Evolutionary conservation across 371 early-diverging fungal species (phyloP), one percentile per base, ranked within the genome.

Genomic region (Thermomucor indicae-seudaticae): DNA sequence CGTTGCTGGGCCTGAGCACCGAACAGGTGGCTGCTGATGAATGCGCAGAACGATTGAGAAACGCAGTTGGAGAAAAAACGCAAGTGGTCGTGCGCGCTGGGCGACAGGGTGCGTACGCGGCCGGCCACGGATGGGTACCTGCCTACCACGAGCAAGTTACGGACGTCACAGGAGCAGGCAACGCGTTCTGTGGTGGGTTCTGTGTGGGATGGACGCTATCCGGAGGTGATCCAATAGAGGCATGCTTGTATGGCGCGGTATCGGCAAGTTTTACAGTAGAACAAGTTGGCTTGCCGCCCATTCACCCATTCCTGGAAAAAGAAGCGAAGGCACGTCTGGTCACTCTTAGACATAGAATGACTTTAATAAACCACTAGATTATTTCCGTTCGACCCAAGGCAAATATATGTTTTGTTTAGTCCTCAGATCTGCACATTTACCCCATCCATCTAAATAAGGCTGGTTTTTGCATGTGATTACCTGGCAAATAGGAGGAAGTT

Each of bases 91-190:
- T 77, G 24, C 52, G 78, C 10, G 60, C 67, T 0, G 66, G 74
- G 0, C 65, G 62, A 49, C 53, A 49, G 22, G 78, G 78, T 1
- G 57, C 70, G 4, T 43, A 62, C 17, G 57, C 52, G 24, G 14
- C 14, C 6, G 42, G 43, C 12, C 39, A 24, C 1, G 35, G 30
- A n/a, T 72, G 72, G 72, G 46, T 64, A 3, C 68, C 70, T 6
- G 70, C 68, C 4, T 72, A 71, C 8, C 39, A 51, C 22, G 53
- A 55, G 2, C 58, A 44, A 6, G 58, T 73, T 3, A 43, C 44
- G 0, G 78, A 77, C 47, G 75, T 74, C 1, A 73, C 74, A 44
- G 78, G 78, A 4, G 74, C 74, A 12, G 78, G 78, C 2, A 77
- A 77, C 53, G 59, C 74, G 0, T 77, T 73, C 40, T 77, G 78